Conservation (phyloP, 805 yeast genomes). For the Metschnikowia shivogae region DNA sequence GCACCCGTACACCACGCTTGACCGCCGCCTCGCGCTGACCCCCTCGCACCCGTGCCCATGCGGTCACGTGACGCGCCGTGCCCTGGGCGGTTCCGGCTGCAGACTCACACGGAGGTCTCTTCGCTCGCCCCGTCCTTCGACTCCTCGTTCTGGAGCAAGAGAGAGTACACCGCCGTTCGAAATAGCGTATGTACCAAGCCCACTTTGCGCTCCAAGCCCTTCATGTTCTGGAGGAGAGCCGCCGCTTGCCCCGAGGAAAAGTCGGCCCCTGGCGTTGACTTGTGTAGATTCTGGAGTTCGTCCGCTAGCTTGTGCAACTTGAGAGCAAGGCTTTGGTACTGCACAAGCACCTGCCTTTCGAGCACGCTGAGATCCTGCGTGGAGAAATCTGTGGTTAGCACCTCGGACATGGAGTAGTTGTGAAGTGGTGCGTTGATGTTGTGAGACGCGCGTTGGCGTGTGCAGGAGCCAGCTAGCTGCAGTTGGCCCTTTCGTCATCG, state of each 20-base stretch:
- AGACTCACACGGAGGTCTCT: neutral
- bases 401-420: conserved; percentile 2
- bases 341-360: conserved; percentile 33
- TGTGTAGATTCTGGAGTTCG: conserved; percentile 29
- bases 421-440: neutral
- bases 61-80: no score
- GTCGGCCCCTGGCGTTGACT: neutral
- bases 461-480: neutral
- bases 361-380: conserved; percentile 20
- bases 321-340: conserved; percentile 35
- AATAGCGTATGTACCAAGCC: conserved; percentile 63
- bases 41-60: no score
- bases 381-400: conserved; percentile 11
- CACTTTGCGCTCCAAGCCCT: conserved; percentile 59
- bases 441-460: neutral
- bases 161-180: conserved; percentile 66
- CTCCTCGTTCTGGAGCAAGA: conserved; percentile 43
- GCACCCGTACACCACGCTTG: neutral
- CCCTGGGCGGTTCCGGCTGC: no score
- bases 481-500: neutral
- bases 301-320: conserved; percentile 29
- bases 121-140: neutral
- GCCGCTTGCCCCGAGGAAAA: conserved; percentile 22
- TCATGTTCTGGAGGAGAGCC: conserved; percentile 42
- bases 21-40: no score